These are phyloP conservation scores for Boletus edulis DNA, from an alignment of 768 basidiomycete genomes.

Conservation along the genomic window DNA sequence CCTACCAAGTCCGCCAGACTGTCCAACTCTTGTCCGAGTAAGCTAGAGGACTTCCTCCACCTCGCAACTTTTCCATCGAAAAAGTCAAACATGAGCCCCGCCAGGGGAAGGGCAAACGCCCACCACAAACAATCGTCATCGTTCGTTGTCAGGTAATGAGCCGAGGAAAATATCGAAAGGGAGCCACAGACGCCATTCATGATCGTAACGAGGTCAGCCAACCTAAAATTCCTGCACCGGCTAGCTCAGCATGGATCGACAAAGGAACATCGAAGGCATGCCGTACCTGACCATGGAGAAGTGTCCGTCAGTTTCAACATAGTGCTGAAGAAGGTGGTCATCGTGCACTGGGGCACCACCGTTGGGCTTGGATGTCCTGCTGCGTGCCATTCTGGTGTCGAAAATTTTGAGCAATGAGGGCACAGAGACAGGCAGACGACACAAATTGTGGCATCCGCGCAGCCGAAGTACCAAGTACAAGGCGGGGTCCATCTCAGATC, in stretches of 20 bases:
- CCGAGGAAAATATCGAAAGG: constrained; percentile 91
- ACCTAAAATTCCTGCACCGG: constrained; percentile 81
- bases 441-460: constrained; percentile 16
- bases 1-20: constrained; percentile 90
- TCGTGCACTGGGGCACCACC: constrained; percentile 8
- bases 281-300: constrained; percentile 93
- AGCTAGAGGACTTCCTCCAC: constrained; percentile 93
- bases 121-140: constrained; percentile 80
- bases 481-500: constrained; percentile 14
- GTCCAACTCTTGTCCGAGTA: constrained; percentile 97
- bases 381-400: constrained; percentile 21
- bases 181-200: constrained; percentile 99
- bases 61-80: constrained; percentile 97
- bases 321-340: constrained; percentile 64
- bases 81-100: constrained; percentile 97
- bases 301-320: constrained; percentile 88
- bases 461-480: constrained; percentile 7
- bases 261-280: constrained; percentile 2
- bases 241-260: constrained; percentile 17
- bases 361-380: constrained; percentile 30
- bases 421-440: constrained; percentile 28
- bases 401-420: not conserved
- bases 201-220: constrained; percentile 97
- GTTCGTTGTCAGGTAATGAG: constrained; percentile 78
- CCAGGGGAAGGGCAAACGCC: constrained; percentile 85